Base-by-base conservation (phyloP, 805 yeast genomes). In the Saccharomycopsis sp. region DNA sequence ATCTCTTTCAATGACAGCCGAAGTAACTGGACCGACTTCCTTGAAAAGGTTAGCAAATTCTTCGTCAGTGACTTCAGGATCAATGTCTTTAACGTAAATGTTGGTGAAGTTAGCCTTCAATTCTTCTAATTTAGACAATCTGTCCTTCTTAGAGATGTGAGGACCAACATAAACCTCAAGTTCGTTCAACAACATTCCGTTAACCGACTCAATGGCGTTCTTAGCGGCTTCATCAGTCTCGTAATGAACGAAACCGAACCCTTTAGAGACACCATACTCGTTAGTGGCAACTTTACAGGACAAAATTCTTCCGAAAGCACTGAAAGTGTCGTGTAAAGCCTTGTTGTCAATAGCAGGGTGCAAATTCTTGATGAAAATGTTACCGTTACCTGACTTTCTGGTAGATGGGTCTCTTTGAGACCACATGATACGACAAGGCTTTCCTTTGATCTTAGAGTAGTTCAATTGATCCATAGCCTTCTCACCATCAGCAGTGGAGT, bases 361-460 rank as follows among this genome's bases (percentile, higher is more conserved):
- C 78, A 94, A 85, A 84, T 94, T 94, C 86, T 94, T 94, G 80
- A 94, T 93, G 84, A 87, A 94, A 66, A 94, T 86, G 83, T 94
- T 94, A 71, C 97, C 97, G 64, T 89, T 87, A 75, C 97, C 97
- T 72, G 86, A 86, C 82, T 86, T 89, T 83, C 99, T 89, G 70
- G 85, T 75, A 63, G 97, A 82, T 65, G 99, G 98, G 75, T 94
- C 98, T 79, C 98, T 90, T 81, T 94, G 98, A 67, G 97, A 91
- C 97, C 98, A 91, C 98, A 94, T 94, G 80, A 94, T 93, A 78
- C 99, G 90, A 79, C 97, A 91, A 70, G 97, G 91, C 71, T 87
- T 89, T 71, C 97, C 97, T 76, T 92, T 92, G 78, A 94, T 85
- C 70, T 84, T 84, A 61, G 91, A 77, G 81, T 94, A 94, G 89